Base-by-base conservation (phyloP, 148 eudicot genomes). In the Dianthus caryophyllus region DNA sequence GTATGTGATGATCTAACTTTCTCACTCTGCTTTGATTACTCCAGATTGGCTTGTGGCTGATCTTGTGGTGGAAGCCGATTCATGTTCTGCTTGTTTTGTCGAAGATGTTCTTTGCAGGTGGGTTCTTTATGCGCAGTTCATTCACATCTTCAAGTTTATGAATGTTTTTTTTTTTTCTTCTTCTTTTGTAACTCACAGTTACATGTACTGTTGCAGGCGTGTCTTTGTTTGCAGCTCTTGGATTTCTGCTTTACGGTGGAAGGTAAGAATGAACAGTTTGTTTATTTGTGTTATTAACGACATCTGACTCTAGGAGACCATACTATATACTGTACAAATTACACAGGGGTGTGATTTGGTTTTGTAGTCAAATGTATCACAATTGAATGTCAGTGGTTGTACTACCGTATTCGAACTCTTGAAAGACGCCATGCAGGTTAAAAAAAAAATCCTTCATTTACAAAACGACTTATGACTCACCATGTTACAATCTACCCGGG, bases 51-150 rank as follows among this genome's bases (percentile, higher is more conserved):
- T 47, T 93, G 67, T 93, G 98, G 98, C 51, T 93, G 85, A 71
- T 86, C 65, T 70, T 87, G 69, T 93, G 98, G 98, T 93, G 95
- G 95, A 90, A 90, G 73, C 98, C 96, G 18, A 67, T 83, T 61
- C 89, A 58, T 38, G 75, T 79, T 49, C 49, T 93, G 62, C 75
- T 86, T 57, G 61, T 87, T 71, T 67, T 93, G 51, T 85, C 98
- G 22, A 93, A 90, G 83, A 75, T 89, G 91, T 93, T 93, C 85
- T 89, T 89, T 70, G 96, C 98, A 85, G 96, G 98, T 93, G 67
- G 31, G 68, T 72, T 33, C 39, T 27, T 38, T 58, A 70, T 29
- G 33, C 33, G 30, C 47, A 56, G 64, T 62, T 44, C 21, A 44
- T 25, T 61, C 31, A 58, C 55, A 33, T 13, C 47, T 38, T 61